Evolutionary conservation across 2,329 filamentous ascomycete species (phyloP), one percentile per base, ranked within the genome.

Genomic region (Chlorencoelia australis): DNA sequence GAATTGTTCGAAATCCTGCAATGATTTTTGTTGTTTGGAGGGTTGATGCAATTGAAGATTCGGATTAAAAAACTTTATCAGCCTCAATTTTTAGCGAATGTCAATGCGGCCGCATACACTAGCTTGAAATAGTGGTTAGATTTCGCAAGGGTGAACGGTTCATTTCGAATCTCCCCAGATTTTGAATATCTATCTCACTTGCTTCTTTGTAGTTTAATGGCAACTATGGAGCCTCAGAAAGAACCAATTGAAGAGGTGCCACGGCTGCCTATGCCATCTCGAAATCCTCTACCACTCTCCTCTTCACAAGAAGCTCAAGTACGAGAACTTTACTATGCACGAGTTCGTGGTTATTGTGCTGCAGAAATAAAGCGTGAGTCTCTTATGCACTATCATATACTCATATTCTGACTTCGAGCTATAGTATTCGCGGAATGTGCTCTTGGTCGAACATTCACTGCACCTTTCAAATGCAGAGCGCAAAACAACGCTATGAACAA

Each of bases 351-450:
- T 21, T 68, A 79, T 51, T 95, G 88, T 62, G 75, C 76, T 4
- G 71, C 75, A 0, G 82, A 89, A 55, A 88, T 91, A 39, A 82
- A 83, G 64, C 76, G 82, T 85, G 51, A 33, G 59, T 44, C 14
- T 14, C 35, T 19, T 28, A 11, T 19, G n/a, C n/a, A 9, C 16
- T 10, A 16, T 18, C 20, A 9, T n/a, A 20, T 20, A 1, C 11
- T 39, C n/a, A 15, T 31, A 24, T 20, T 18, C 33, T 37, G 28
- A 40, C 17, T 9, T 10, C n/a, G 7, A n/a, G 4, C 25, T 33
- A 14, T 34, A 95, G 89, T 82, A 43, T 98, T 98, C 59, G 91
- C 91, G 40, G 78, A 81, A 48, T 98, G 91, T 69, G 88, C 88
- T 35, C 71, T 80, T 33, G 79, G 81, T 56, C 82, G 85, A 47